phyloP scores from a whole-genome alignment of 257 asterid species.

The Solanum etuberosum region DNA sequence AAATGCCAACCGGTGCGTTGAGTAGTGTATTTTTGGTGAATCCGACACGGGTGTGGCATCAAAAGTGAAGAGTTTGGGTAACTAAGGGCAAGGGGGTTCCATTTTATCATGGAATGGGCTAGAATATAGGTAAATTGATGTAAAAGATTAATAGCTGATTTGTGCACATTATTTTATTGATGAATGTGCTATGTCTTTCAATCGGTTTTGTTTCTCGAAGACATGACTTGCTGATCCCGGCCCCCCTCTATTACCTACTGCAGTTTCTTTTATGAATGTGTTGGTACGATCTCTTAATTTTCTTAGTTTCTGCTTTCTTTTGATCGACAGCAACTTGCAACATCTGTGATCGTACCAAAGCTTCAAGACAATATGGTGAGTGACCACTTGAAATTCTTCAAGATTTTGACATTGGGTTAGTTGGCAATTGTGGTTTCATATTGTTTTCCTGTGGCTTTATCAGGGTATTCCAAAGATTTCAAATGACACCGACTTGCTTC shows the following conservation, averaged over 20 bases:
- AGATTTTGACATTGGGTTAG: background rate
- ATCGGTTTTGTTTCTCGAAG: background rate
- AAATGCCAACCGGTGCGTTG: too few relatives aligned
- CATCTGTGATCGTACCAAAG: background rate
- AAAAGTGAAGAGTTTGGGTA: background rate
- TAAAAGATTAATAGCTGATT: background rate
- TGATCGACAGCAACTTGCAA: background rate
- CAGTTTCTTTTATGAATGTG: background rate
- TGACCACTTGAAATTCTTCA: background rate
- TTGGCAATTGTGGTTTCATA: background rate
- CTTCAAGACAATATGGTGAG: background rate
- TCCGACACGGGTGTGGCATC: background rate
- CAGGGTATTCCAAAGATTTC: conserved; percentile 2
- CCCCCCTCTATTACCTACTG: background rate
- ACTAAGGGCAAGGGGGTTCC: background rate
- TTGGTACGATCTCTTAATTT: background rate
- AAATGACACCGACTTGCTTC: conserved; percentile 5
- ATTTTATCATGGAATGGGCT: background rate
- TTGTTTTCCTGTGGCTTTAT: background rate
- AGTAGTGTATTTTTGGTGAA: background rate
- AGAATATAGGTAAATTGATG: background rate
- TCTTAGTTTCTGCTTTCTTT: background rate
- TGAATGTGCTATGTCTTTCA: background rate
- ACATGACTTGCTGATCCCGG: background rate
- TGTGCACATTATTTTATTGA: background rate